Base-by-base conservation (phyloP, 2,329 filamentous ascomycete genomes). In the Paraphaeosphaeria minitans region DNA sequence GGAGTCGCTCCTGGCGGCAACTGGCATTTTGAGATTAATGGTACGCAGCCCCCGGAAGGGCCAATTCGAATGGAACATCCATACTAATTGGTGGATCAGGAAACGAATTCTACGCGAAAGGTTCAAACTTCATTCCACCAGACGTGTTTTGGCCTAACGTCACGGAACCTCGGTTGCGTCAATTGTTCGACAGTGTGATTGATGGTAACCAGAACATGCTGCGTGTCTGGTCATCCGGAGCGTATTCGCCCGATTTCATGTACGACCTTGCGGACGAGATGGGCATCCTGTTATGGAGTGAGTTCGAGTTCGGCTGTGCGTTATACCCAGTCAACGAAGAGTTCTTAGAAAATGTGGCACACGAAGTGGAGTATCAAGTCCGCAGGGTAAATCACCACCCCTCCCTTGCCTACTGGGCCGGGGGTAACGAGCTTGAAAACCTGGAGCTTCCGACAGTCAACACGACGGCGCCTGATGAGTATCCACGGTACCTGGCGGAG, bases 21-120 rank as follows among this genome's bases (percentile, higher is more conserved):
- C 69, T 86, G 85, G 85, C 85, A 89, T 67, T 89, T 89, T 62
- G 85, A 89, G 67, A 80, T 89, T 59, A 89, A 89, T 59, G 86
- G 41, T 43, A 22, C 10, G 22, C 7, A 21, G 21, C 2, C 16
- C 19, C 2, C 19, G 19, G 19, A 43, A 19, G 8, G 10, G n/a
- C 19, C 19, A 9, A 4, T 19, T 19, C 3, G 5, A 19, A 13
- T 12, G 19, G 19, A 22, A 13, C n/a, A 22, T 4, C 10, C 9
- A 43, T 43, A 22, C 41, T 43, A 12, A 43, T 10, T 6, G n/a
- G 12, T 43, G 19, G 12, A 13, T 8, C 5, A 43, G 41, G 86
- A 0, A 81, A 84, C 50, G 82, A 85, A 13, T 86, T 89, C 63
- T 89, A 87, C 64, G 85, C 84, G 2, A 88, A 88, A 66, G 86